Conservation (phyloP, 345 rosid species). For the Chamaenerion angustifolium region DNA sequence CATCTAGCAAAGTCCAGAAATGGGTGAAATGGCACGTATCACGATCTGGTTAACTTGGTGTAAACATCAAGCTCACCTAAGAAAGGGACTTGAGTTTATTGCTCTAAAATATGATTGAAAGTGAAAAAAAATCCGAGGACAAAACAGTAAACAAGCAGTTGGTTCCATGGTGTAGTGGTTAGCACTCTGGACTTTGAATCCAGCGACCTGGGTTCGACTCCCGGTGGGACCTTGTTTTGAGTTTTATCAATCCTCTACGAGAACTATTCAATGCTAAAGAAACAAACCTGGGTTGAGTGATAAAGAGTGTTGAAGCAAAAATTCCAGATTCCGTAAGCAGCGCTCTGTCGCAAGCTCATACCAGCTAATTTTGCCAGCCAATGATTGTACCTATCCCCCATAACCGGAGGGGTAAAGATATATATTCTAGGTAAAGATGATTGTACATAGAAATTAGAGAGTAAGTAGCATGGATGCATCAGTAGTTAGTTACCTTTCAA, state of each 20-base stretch:
- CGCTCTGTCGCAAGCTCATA: constrained; percentile 88
- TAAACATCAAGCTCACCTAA: no score
- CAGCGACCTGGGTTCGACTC: constrained; percentile 97
- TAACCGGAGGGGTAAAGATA: no score
- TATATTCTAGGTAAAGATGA: no score
- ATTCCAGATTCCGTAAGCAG: constrained; percentile 94
- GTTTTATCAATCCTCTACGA: no score
- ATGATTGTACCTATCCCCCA: constrained; percentile 41
- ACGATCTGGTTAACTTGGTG: no score
- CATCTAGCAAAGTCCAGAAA: no score
- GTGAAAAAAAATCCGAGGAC: no score
- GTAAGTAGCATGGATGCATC: constrained; percentile 1
- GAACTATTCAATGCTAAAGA: not conserved
- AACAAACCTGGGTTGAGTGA: constrained; percentile 78
- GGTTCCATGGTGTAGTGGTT: constrained; percentile 98
- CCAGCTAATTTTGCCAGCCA: constrained; percentile 77
- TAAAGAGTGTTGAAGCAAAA: constrained; percentile 78
- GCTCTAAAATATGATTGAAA: no score
- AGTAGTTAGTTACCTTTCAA: constrained; percentile 36
- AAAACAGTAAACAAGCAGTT: no score
- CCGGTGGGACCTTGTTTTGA: constrained; percentile 53
- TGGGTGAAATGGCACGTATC: no score
- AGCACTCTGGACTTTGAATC: constrained; percentile 99
- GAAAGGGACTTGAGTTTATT: no score
- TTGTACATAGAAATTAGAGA: no score